Evolutionary conservation across 306 rosid species (phyloP), one percentile per base, ranked within the genome.

Genomic region (Glycyrrhiza uralensis): DNA sequence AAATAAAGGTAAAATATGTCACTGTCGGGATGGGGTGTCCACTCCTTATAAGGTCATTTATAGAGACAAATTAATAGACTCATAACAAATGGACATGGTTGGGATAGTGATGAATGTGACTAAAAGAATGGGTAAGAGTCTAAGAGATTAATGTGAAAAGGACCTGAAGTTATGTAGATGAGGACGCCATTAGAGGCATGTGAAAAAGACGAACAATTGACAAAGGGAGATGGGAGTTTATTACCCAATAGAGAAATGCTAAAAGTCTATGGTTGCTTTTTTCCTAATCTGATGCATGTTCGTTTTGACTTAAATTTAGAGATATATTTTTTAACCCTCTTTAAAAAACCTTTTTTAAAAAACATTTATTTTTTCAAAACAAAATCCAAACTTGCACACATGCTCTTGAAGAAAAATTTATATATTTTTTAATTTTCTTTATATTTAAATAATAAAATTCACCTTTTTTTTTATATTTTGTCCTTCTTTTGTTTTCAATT

Each of bases 41-140:
- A n/a, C n/a, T n/a, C n/a, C n/a, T n/a, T n/a, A n/a, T 41, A 18
- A n/a, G 47, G 74, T 23, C 41, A 78, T 52, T 71, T 42, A 78
- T 22, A 23, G 69, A 74, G 69, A 64, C 61, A 71, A 41, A 71
- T 52, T 38, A 51, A 62, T 52, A 7, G 61, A 42, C 19, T 52
- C 36, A 0, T 39, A 28, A 70, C 64, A 49, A 45, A 38, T 49
- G 49, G 57, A 44, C 59, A 55, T 75, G 35, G 39, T 11, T 66
- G 39, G 60, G 22, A 29, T 23, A 4, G 36, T 76, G 74, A 66
- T 76, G 74, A 66, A 54, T 55, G 62, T 23, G 59, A 66, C 30
- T 44, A 39, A 6, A 36, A 45, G 26, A 76, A 76, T 46, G 33
- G 67, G 69, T 4, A 22, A 66, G 22, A 66, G 80, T 9, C 6